Percentiles rank a stretch among this genome's conserved stretches.
phyloP scores from a whole-genome alignment of 2,329 filamentous ascomycete genomes.

The Aspergillus sp. region DNA sequence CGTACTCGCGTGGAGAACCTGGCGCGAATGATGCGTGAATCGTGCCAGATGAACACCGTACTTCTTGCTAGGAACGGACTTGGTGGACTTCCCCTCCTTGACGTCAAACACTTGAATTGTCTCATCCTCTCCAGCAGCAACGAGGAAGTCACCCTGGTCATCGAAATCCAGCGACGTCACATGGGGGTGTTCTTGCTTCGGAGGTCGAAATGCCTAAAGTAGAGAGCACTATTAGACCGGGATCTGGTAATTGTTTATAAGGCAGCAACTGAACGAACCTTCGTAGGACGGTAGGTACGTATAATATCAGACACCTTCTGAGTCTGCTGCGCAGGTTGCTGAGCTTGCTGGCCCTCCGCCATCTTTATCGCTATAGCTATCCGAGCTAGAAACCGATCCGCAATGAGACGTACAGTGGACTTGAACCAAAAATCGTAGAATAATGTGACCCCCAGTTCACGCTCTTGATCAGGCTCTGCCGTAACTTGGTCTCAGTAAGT shows the following conservation, averaged over 20 bases:
- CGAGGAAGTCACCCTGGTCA: conserved; percentile 84
- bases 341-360: conserved; percentile 22
- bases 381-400: conserved; percentile 3
- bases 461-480: not conserved
- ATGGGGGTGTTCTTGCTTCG: conserved; percentile 39
- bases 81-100: conserved; percentile 80
- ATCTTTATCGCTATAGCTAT: conserved; percentile 11
- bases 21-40: conserved; percentile 86
- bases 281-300: conserved; percentile 68
- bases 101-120: conserved; percentile 94
- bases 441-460: not conserved
- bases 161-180: conserved; percentile 94
- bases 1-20: conserved; percentile 91
- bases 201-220: conserved; percentile 25
- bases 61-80: conserved; percentile 88
- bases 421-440: conserved; percentile 7
- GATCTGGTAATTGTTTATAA: not conserved
- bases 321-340: conserved; percentile 30
- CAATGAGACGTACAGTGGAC: not conserved
- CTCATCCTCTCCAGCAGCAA: conserved; percentile 88
- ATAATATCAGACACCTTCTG: conserved; percentile 74
- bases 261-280: conserved; percentile 48
- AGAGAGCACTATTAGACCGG: conserved; percentile 6
- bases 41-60: conserved; percentile 91
- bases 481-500: not conserved